Base-by-base conservation (phyloP, 2,329 filamentous ascomycete genomes). In the Septoria petroselini region DNA sequence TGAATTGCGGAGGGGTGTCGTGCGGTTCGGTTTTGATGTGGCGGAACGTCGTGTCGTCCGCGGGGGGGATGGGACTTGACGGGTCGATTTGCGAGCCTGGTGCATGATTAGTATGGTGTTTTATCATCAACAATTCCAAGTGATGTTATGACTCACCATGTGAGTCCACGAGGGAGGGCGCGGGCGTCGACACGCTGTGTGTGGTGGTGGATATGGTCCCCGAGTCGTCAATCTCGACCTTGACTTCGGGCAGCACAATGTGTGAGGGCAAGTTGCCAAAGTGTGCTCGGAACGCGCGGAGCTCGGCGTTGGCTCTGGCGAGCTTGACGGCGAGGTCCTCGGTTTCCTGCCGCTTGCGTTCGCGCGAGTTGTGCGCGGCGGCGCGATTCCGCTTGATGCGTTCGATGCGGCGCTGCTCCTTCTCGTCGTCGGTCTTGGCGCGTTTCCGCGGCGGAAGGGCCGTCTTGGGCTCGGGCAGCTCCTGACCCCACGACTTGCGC, bases 341-440 rank as follows among this genome's bases (percentile, higher is more conserved):
- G 31, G 95, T 89, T 71, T 97, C 84, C 61, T 84, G 83, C 50
- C 91, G 82, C 78, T 96, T 95, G 53, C 91, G 86, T 71, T 98
- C 93, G 42, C 93, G 81, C 3, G 93, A 98, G 52, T 94, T 96
- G 77, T 97, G 93, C 33, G 93, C 93, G 38, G 93, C 93, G 52
- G 91, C 88, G 59, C 93, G 88, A 68, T 98, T 98, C 37, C 93
- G 86, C 62, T 97, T 88, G 58, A 98, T 93, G 55, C 93, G 88
- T 76, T 98, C 93, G 48, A 97, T 94, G 55, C 93, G 87, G 37
- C 93, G 86, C 72, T 98, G 93, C 73, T 97, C 93, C 75, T 98
- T 98, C 73, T 98, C 93, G 65, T 96, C 93, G 64, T 95, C 91
- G 2, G 93, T 98, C 80, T 97, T 98, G 62, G 93, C 93, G 55